A percentile compares a stretch with the other conserved stretches of the same genome.
These are phyloP conservation scores for Nannochloropsis limnetica DNA, from an alignment of 352 stramenopile genomes.

Conservation along the genomic window DNA sequence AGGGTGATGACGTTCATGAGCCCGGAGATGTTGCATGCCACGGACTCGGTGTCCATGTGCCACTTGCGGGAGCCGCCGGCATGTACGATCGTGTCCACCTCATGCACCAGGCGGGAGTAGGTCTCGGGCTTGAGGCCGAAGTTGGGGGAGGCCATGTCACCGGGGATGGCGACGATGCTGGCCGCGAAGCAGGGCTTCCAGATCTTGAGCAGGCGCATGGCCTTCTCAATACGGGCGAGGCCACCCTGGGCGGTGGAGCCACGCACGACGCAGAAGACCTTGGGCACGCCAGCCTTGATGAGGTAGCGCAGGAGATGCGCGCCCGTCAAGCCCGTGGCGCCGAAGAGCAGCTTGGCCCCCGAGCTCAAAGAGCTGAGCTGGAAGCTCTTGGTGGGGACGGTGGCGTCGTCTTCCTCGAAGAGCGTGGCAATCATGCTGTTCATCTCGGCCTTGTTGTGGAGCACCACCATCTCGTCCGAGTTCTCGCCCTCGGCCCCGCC, in stretches of 20 bases:
- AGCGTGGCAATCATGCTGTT: slow-evolving; percentile 31
- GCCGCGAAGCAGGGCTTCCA: slow-evolving; percentile 15
- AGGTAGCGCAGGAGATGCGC: slow-evolving; percentile 27
- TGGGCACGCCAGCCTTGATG: neutral
- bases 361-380: neutral
- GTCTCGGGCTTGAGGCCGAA: slow-evolving; percentile 21
- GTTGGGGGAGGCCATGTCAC: slow-evolving; percentile 2
- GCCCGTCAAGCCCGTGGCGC: neutral
- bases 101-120: neutral
- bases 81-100: neutral
- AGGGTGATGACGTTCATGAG: slow-evolving; percentile 29
- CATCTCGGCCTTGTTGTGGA: slow-evolving; percentile 33
- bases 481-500: neutral
- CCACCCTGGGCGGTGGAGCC: neutral
- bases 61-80: slow-evolving; percentile 16
- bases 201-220: slow-evolving; percentile 29
- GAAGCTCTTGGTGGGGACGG: neutral
- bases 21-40: slow-evolving; percentile 25
- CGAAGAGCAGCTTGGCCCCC: slow-evolving; percentile 26
- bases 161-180: neutral
- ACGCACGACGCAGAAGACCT: slow-evolving; percentile 32
- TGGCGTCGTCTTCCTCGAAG: slow-evolving; percentile 5
- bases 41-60: slow-evolving; percentile 34
- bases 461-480: neutral
- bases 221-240: slow-evolving; percentile 32